These are phyloP conservation scores for Closterium sp. DNA, from an alignment of 139 green algal genomes.

Conservation along the genomic window DNA sequence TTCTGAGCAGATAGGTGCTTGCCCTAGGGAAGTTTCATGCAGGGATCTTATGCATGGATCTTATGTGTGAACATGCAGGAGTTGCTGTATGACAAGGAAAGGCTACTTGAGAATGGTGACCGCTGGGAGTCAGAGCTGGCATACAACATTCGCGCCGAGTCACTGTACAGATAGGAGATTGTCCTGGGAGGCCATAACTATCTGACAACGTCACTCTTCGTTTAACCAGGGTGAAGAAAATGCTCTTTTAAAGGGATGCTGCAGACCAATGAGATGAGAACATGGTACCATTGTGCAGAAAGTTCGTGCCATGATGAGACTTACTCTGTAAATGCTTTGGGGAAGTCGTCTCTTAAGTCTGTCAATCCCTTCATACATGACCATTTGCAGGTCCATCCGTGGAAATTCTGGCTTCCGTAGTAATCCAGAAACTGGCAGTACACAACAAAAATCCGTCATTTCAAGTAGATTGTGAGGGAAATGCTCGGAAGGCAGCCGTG, in stretches of 20 bases:
- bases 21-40: too few relatives aligned
- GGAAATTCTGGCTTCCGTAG: background rate
- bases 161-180: constrained; percentile 41
- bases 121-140: constrained; percentile 97
- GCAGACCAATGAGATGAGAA: background rate
- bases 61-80: too few relatives aligned
- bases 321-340: background rate
- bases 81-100: constrained; percentile 99
- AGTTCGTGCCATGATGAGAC: background rate
- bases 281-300: background rate
- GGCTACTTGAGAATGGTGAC: constrained; percentile 97
- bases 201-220: too few relatives aligned
- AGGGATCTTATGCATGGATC: too few relatives aligned
- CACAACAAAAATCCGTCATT: too few relatives aligned
- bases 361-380: background rate
- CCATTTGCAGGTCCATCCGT: background rate
- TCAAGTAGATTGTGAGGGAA: too few relatives aligned
- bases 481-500: too few relatives aligned
- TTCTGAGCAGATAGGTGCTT: too few relatives aligned
- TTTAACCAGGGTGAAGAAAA: background rate
- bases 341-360: background rate
- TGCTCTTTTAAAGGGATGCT: background rate
- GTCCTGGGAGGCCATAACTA: too few relatives aligned
- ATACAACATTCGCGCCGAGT: constrained; percentile 70
- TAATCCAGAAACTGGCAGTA: background rate